Evolutionary conservation across 352 stramenopile species (phyloP), one percentile per base, ranked within the genome.

Genomic region (Globisporangium cystogenes): DNA sequence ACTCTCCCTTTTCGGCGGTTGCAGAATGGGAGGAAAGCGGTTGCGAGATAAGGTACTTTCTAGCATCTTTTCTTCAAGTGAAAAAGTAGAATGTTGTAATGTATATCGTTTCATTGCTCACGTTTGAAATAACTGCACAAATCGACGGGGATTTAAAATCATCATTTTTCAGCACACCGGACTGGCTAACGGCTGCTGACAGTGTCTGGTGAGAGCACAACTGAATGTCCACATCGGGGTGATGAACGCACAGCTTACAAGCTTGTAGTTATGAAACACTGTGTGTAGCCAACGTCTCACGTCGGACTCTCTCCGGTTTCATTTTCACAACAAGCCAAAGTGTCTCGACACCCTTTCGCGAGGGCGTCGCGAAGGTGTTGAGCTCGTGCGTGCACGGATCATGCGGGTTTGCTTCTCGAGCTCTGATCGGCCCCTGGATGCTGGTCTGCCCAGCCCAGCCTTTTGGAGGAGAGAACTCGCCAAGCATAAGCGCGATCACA

Each of bases 291-390:
- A 2, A 7, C 7, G n/a, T 11, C 7, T 15, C 39, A 44, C 39
- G 39, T 44, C 39, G n/a, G 39, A 44, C n/a, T 44, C 39, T 10
- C 39, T 24, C 18, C 39, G 16, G 39, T 44, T 44, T 44, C 39
- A 4, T 7, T 43, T 23, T 26, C 39, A 42, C n/a, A 44, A 18
- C 5, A 5, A 2, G 26, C 26, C 5, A 2, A 5, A 2, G 2
- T 5, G 26, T 29, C 26, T 29, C 26, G 26, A 29, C 37, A 42
- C 14, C 8, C 8, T 20, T 42, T 21, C 10, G n/a, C n/a, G n/a
- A n/a, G n/a, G n/a, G n/a, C n/a, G n/a, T n/a, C n/a, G n/a, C 37
- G 16, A 42, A 15, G 21, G 10, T 21, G 26, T 29, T 29, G 26
- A 29, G 26, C 26, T 2, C 5, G 26, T n/a, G n/a, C n/a, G n/a